phyloP scores from a whole-genome alignment of 192 early-diverging fungal species.

The Backusella luteola region DNA sequence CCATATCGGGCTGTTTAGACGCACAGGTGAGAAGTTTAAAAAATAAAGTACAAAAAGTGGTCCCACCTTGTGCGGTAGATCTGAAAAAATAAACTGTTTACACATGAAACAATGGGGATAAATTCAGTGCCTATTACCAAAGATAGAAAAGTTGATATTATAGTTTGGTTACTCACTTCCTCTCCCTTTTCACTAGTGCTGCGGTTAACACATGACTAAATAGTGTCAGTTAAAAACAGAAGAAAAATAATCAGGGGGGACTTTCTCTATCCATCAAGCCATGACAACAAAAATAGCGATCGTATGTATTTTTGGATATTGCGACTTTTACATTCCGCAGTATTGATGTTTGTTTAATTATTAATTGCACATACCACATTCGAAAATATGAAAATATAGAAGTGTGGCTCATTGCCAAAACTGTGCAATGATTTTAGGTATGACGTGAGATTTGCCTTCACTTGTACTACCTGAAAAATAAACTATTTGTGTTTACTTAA shows the following conservation, averaged over 20 bases:
- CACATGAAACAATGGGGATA: neutral
- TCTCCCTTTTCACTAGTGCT: neutral
- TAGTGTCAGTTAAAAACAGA: neutral
- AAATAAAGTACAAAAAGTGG: neutral
- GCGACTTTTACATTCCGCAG: neutral
- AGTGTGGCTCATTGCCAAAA: slow-evolving; percentile 4
- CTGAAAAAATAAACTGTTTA: neutral
- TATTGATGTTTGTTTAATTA: neutral
- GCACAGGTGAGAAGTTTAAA: neutral
- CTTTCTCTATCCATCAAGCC: neutral
- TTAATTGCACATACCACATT: neutral
- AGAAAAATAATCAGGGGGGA: neutral
- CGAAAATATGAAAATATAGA: neutral
- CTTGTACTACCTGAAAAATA: neutral
- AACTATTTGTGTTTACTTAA: neutral
- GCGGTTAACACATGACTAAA: neutral
- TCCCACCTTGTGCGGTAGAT: neutral
- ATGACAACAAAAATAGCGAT: neutral
- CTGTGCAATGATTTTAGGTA: neutral
- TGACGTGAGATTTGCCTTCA: neutral
- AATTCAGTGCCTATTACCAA: neutral
- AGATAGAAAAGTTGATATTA: neutral
- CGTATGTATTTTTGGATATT: neutral
- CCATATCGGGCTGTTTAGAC: neutral
- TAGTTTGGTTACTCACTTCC: neutral